phyloP scores from a whole-genome alignment of 1,139 yeast species.

The Fermentozyma sake region DNA sequence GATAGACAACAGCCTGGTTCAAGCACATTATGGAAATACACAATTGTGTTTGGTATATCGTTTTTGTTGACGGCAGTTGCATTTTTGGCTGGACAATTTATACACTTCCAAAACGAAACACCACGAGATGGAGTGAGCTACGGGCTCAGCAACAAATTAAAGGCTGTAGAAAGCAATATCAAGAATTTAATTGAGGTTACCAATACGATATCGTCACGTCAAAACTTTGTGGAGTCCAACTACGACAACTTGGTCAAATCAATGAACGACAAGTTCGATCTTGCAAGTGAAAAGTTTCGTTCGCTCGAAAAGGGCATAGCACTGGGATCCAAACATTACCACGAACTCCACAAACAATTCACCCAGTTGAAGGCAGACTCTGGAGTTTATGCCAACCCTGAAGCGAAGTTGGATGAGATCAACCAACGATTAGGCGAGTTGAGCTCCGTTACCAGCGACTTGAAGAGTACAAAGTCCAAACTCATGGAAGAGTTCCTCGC shows the following conservation, averaged over 20 bases:
- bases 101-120: too few relatives aligned
- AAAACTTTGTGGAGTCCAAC: slow-evolving; percentile 13
- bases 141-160: too few relatives aligned
- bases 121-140: too few relatives aligned
- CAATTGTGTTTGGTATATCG: too few relatives aligned
- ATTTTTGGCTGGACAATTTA: too few relatives aligned
- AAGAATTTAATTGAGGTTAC: slow-evolving; percentile 13
- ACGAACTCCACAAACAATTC: slow-evolving; percentile 9
- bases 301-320: slow-evolving; percentile 9
- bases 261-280: slow-evolving; percentile 16
- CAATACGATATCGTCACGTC: slow-evolving; percentile 10
- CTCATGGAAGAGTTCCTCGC: slow-evolving; percentile 19
- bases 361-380: slow-evolving; percentile 4
- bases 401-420: slow-evolving; percentile 14
- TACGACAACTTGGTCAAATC: slow-evolving; percentile 11
- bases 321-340: slow-evolving; percentile 8
- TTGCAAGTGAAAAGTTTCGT: slow-evolving; percentile 14
- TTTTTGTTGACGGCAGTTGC: too few relatives aligned
- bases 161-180: slow-evolving; percentile 15
- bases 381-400: background rate
- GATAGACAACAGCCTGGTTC: too few relatives aligned
- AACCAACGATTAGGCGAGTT: slow-evolving; percentile 16
- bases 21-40: too few relatives aligned
- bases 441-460: slow-evolving; percentile 12
- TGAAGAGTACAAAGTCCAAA: slow-evolving; percentile 18